A percentile compares a stretch with the other conserved stretches of the same genome.
These are phyloP conservation scores for Cubamyces lactineus DNA, from an alignment of 768 basidiomycete species.

Conservation along the genomic window DNA sequence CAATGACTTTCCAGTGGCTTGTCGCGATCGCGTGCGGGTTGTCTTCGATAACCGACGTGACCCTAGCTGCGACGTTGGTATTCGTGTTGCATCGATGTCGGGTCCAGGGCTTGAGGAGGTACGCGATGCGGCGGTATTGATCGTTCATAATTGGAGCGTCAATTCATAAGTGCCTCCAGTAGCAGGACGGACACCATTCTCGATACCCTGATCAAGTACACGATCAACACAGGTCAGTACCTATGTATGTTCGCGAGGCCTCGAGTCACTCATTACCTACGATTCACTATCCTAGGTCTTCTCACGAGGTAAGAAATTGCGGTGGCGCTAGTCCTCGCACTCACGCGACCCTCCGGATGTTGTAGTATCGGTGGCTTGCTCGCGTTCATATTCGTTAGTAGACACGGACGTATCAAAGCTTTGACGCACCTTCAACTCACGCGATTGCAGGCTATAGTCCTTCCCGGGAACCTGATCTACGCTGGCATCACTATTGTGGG, in stretches of 20 bases:
- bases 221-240: conserved; percentile 5
- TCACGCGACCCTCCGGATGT: neutral
- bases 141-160: too few species aligned
- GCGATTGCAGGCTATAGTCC: too few species aligned
- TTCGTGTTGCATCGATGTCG: conserved; percentile 1
- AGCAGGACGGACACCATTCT: neutral
- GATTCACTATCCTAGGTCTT: neutral
- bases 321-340: neutral
- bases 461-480: too few species aligned
- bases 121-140: too few species aligned
- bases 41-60: neutral
- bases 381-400: too few species aligned
- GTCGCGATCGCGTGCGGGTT: conserved; percentile 6
- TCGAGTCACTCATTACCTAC: neutral
- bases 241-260: too few species aligned
- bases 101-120: neutral
- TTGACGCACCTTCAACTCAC: too few species aligned
- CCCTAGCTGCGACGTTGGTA: neutral
- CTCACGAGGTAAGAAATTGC: neutral
- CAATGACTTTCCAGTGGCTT: neutral
- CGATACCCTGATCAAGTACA: neutral
- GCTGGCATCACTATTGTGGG: too few species aligned
- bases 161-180: too few species aligned
- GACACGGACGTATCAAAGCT: too few species aligned
- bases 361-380: too few species aligned